These are phyloP conservation scores for Coniochaeta prunicola DNA, from an alignment of 2,329 filamentous ascomycete genomes.

Conservation along the genomic window DNA sequence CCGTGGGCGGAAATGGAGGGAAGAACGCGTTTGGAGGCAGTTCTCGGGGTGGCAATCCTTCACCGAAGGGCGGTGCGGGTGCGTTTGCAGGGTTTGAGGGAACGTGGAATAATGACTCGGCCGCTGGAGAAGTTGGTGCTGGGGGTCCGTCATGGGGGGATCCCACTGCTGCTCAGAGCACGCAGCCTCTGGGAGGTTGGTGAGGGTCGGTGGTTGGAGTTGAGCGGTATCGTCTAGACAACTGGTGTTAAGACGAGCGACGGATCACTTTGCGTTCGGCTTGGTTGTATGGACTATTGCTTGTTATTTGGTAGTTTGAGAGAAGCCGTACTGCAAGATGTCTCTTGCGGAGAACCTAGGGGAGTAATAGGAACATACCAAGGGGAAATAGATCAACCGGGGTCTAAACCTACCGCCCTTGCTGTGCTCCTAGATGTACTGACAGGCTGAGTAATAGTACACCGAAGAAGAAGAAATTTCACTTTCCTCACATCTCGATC, in stretches of 20 bases:
- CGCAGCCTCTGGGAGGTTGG: neutral
- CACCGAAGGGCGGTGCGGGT: neutral
- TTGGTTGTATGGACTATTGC: neutral
- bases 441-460: too few species aligned
- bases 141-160: neutral
- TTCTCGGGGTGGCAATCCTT: neutral
- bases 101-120: neutral
- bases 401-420: too few species aligned
- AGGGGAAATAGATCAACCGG: too few species aligned
- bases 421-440: too few species aligned
- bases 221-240: neutral
- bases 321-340: neutral
- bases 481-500: too few species aligned
- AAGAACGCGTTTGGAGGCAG: neutral
- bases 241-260: neutral
- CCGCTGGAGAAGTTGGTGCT: neutral
- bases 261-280: neutral
- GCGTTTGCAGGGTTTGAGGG: neutral
- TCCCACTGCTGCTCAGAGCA: constrained; percentile 2
- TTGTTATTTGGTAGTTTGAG: neutral
- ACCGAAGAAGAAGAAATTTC: too few species aligned
- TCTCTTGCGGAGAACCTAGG: neutral
- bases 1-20: neutral
- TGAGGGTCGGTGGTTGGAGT: neutral
- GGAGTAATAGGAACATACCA: neutral